phyloP scores from a whole-genome alignment of 441 rosid species.

The Flueggea neowawraea region DNA sequence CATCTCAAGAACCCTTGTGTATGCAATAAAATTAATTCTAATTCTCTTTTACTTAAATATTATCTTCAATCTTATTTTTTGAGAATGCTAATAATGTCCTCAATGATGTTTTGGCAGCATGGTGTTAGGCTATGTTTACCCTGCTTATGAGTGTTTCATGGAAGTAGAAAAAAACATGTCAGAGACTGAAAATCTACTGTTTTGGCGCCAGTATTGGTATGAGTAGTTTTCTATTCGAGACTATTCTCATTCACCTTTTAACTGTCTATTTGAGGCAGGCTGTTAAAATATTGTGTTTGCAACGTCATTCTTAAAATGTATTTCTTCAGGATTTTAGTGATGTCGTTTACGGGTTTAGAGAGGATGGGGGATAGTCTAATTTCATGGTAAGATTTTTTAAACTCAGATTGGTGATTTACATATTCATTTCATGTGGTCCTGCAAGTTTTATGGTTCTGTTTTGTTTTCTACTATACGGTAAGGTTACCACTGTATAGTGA shows the following conservation, averaged over 20 bases:
- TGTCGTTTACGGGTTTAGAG: constrained; percentile 33
- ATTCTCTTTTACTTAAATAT: neutral
- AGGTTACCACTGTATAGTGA: constrained; percentile 72
- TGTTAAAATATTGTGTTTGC: neutral
- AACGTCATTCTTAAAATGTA: too few relatives aligned
- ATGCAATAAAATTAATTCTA: constrained; percentile 6
- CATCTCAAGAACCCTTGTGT: constrained; percentile 43
- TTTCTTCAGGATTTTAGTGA: constrained; percentile 42
- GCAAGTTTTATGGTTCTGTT: neutral
- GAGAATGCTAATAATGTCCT: too few relatives aligned
- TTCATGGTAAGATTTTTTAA: constrained; percentile 27
- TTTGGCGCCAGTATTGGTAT: constrained; percentile 59
- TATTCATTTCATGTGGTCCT: neutral
- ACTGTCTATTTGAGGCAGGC: too few relatives aligned
- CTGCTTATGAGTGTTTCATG: constrained; percentile 51
- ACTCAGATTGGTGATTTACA: neutral
- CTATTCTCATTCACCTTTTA: too few relatives aligned
- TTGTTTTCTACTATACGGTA: constrained; percentile 2
- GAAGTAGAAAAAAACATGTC: constrained; percentile 24
- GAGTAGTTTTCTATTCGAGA: too few relatives aligned
- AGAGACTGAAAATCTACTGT: constrained; percentile 25
- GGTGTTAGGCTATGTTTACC: constrained; percentile 45
- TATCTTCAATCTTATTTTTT: neutral
- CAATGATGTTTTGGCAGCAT: constrained; percentile 17
- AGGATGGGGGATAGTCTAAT: constrained; percentile 36